phyloP scores from a whole-genome alignment of 148 eudicot species.

The Nepenthes gracilis region DNA sequence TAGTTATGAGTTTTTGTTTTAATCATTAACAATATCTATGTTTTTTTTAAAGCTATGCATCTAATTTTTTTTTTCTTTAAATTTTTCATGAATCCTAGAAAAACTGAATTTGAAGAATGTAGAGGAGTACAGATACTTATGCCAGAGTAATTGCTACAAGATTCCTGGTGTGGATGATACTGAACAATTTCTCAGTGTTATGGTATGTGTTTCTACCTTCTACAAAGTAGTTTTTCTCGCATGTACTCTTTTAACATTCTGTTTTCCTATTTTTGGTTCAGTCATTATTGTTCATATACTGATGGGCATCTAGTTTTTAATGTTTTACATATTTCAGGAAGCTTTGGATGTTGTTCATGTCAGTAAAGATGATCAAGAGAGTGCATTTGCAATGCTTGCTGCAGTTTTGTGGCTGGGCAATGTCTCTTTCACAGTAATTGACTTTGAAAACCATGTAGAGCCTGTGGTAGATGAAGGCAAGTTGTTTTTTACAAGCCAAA shows the following conservation, averaged over 20 bases:
- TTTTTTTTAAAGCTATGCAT: not conserved
- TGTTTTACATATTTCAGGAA: constrained; percentile 30
- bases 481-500: not conserved
- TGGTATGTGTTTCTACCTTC: constrained; percentile 31
- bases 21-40: too few species aligned
- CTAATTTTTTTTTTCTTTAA: not conserved
- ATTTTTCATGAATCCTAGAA: constrained; percentile 26
- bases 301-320: too few species aligned
- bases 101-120: constrained; percentile 65
- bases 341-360: constrained; percentile 93
- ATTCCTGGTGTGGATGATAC: constrained; percentile 90
- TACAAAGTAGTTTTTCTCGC: not conserved
- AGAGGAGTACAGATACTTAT: constrained; percentile 64
- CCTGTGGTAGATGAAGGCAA: constrained; percentile 72
- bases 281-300: not conserved
- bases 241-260: not conserved
- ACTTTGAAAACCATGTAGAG: constrained; percentile 84
- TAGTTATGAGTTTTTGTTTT: too few species aligned
- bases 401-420: constrained; percentile 93
- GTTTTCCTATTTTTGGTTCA: not conserved
- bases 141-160: constrained; percentile 68
- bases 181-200: constrained; percentile 61
- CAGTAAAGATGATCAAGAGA: constrained; percentile 77
- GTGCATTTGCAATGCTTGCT: constrained; percentile 78
- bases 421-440: constrained; percentile 53